phyloP scores from a whole-genome alignment of 148 eudicot genomes.

The Vaccinium vitisidaea region DNA sequence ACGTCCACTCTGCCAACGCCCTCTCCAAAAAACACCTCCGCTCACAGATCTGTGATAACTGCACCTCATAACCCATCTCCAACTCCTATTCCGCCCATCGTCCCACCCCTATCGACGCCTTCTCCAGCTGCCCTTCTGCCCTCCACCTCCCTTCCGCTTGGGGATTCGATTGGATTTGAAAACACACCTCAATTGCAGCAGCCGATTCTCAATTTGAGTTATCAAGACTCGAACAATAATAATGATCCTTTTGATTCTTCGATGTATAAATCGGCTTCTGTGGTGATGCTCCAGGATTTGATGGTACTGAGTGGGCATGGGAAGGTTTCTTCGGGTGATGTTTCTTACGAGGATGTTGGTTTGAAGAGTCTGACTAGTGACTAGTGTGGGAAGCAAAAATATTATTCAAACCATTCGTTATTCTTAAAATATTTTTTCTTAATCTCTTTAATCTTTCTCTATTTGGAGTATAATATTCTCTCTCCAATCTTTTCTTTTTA shows the following conservation, averaged over 20 bases:
- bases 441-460: no score
- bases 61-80: constrained; percentile 46
- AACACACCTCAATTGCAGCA: not conserved
- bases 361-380: not conserved
- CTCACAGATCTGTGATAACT: constrained; percentile 23
- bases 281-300: constrained; percentile 8
- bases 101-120: constrained; percentile 40
- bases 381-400: constrained; percentile 31
- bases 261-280: not conserved
- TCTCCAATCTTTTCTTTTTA: no score
- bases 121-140: constrained; percentile 58
- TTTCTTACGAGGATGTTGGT: constrained; percentile 20
- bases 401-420: no score
- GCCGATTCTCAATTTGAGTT: not conserved
- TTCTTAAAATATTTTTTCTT: no score
- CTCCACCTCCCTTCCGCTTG: constrained; percentile 44
- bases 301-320: constrained; percentile 13
- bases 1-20: not conserved
- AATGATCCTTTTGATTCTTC: not conserved
- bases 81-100: constrained; percentile 32
- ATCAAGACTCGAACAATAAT: not conserved
- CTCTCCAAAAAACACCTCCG: no score
- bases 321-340: constrained; percentile 22
- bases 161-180: constrained; percentile 39
- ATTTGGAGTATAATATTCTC: no score